Conservation (phyloP, 208 protist genomes). For the Crithidia sp. region DNA sequence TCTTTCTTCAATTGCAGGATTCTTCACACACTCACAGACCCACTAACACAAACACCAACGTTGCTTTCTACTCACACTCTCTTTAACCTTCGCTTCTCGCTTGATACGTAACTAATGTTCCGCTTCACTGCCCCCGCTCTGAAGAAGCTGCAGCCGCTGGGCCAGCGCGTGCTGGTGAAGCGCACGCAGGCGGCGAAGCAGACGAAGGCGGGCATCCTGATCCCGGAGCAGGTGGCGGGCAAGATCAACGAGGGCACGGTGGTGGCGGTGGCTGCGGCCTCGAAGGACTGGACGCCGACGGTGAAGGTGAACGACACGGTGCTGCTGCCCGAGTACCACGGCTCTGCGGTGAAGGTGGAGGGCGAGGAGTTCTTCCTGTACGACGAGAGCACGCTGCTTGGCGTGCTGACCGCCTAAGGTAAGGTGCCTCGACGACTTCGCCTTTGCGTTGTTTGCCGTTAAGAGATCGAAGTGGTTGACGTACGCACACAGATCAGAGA, state of each 20-base stretch:
- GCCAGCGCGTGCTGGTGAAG: conserved; percentile 90
- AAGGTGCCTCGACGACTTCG: no score
- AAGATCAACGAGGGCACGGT: conserved; percentile 94
- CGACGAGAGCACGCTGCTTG: conserved; percentile 87
- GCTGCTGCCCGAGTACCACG: conserved; percentile 91
- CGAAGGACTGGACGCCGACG: conserved; percentile 91
- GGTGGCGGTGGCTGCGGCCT: conserved; percentile 85
- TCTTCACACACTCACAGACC: background rate
- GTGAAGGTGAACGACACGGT: conserved; percentile 92
- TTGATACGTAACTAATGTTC: conserved; percentile 55
- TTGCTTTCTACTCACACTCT: conserved; percentile 7
- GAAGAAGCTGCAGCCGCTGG: conserved; percentile 92
- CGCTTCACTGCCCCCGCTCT: conserved; percentile 70
- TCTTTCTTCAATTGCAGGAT: background rate
- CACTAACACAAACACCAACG: background rate
- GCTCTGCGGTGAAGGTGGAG: conserved; percentile 89
- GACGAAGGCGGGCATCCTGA: conserved; percentile 92
- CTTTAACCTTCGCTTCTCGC: conserved; percentile 15
- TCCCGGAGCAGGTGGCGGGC: conserved; percentile 90
- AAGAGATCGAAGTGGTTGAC: no score
- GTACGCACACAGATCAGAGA: no score
- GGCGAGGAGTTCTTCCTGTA: conserved; percentile 94
- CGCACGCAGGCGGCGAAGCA: conserved; percentile 89
- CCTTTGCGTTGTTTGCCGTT: no score
- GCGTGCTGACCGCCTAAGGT: conserved; percentile 75